Conservation (phyloP, 345 rosid species). For the Geranium brycei region DNA sequence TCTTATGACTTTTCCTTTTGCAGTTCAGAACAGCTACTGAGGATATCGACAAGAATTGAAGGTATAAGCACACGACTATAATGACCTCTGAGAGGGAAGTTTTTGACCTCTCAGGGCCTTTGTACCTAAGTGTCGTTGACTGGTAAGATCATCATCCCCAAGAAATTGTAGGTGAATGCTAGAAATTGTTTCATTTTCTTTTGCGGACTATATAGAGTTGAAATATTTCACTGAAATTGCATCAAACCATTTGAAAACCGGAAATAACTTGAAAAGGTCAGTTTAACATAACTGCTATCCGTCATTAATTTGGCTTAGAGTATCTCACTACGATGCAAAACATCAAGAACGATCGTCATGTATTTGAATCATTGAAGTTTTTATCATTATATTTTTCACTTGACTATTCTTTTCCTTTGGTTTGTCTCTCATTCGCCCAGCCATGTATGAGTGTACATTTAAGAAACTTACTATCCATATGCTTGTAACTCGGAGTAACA, state of each 20-base stretch:
- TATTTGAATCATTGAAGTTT: not conserved
- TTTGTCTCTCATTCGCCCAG: too few species aligned
- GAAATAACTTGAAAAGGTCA: too few species aligned
- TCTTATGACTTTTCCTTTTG: not conserved
- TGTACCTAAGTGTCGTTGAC: conserved; percentile 47
- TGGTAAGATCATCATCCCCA: conserved; percentile 29
- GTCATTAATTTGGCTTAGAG: too few species aligned
- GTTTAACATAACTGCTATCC: too few species aligned
- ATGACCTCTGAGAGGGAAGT: conserved; percentile 55
- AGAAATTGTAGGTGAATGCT: too few species aligned
- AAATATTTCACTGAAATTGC: not conserved
- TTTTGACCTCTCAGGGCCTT: conserved; percentile 59
- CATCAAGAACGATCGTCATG: too few species aligned
- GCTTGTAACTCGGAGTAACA: too few species aligned
- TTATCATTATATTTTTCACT: not conserved
- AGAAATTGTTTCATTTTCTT: not conserved
- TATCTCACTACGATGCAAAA: too few species aligned
- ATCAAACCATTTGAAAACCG: too few species aligned
- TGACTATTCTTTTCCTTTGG: too few species aligned
- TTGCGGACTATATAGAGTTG: not conserved
- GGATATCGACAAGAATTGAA: not conserved
- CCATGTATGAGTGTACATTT: too few species aligned
- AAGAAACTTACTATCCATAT: too few species aligned
- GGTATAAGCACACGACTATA: not conserved
- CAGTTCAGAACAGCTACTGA: not conserved